Evolutionary conservation across 345 rosid species (phyloP).

Genomic region (Eucalyptus curtisii): DNA sequence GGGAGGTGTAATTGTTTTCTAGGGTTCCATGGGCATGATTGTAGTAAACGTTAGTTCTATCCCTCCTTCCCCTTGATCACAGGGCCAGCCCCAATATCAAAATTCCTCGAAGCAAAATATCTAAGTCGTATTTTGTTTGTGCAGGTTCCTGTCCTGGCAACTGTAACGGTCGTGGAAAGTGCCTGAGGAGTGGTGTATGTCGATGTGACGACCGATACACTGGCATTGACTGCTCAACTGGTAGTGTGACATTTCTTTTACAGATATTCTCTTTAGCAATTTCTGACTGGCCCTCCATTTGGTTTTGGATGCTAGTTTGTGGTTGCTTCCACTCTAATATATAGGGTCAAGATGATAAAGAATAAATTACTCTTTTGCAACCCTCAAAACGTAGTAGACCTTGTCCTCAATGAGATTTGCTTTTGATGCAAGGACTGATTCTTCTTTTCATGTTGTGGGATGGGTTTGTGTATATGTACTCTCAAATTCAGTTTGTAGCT

Average conservation of each 20-base stretch:
- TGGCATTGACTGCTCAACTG: slow-evolving; percentile 94
- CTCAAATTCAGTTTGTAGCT: neutral
- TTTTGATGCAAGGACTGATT: neutral
- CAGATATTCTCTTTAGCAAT: neutral
- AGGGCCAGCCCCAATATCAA: neutral
- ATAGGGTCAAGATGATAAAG: neutral
- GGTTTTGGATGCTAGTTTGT: neutral
- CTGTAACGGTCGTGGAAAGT: slow-evolving; percentile 74
- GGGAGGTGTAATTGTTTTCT: slow-evolving; percentile 83
- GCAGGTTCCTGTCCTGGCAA: slow-evolving; percentile 84
- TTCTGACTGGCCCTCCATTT: neutral
- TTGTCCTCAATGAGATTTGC: neutral
- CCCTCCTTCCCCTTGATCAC: neutral
- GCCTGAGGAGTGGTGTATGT: slow-evolving; percentile 69
- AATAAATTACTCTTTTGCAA: neutral
- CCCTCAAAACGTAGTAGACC: neutral
- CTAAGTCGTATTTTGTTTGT: neutral
- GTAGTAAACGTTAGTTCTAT: slow-evolving; percentile 59
- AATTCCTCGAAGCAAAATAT: neutral
- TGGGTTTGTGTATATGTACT: neutral
- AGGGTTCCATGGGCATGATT: slow-evolving; percentile 87
- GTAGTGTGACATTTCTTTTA: slow-evolving; percentile 16
- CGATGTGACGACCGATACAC: slow-evolving; percentile 68
- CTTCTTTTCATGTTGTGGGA: neutral
- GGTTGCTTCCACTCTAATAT: neutral